These are phyloP conservation scores for Arthroderma uncinatum DNA, from an alignment of 2,329 filamentous ascomycete species.

Conservation along the genomic window DNA sequence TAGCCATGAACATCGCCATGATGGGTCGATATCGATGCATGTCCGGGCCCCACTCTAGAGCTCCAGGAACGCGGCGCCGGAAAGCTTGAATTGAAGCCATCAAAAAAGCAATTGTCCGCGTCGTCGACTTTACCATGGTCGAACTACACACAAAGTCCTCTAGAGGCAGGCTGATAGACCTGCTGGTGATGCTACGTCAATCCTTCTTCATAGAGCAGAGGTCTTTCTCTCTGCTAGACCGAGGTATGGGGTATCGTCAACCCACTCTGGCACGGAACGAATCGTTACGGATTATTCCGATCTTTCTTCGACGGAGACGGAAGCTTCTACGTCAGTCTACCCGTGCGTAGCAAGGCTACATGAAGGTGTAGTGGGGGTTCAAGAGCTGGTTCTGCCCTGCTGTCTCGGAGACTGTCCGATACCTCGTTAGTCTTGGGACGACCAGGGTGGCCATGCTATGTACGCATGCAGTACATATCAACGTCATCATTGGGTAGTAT, in stretches of 20 bases:
- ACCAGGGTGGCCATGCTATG: not conserved
- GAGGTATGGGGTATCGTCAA: not conserved
- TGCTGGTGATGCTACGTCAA: not conserved
- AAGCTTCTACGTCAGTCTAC: not conserved
- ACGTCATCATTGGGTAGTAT: not conserved
- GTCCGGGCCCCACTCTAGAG: not conserved
- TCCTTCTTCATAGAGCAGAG: not conserved
- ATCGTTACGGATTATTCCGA: conserved; percentile 2
- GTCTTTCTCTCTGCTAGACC: no score
- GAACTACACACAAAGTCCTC: not conserved
- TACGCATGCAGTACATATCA: not conserved
- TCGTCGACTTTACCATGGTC: not conserved
- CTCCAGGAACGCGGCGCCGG: conserved; percentile 1
- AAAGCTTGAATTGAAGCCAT: conserved; percentile 5
- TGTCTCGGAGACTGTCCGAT: conserved; percentile 1
- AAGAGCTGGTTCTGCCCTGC: not conserved
- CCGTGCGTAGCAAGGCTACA: not conserved
- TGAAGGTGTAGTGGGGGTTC: not conserved
- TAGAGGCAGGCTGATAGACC: not conserved
- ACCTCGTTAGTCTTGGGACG: not conserved
- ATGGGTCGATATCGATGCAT: not conserved
- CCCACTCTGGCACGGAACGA: not conserved
- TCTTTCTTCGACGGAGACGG: not conserved
- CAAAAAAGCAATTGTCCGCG: conserved; percentile 4
- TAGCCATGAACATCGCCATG: not conserved